Evolutionary conservation across 306 rosid genomes (phyloP).

Genomic region (Spatholobus suberectus): DNA sequence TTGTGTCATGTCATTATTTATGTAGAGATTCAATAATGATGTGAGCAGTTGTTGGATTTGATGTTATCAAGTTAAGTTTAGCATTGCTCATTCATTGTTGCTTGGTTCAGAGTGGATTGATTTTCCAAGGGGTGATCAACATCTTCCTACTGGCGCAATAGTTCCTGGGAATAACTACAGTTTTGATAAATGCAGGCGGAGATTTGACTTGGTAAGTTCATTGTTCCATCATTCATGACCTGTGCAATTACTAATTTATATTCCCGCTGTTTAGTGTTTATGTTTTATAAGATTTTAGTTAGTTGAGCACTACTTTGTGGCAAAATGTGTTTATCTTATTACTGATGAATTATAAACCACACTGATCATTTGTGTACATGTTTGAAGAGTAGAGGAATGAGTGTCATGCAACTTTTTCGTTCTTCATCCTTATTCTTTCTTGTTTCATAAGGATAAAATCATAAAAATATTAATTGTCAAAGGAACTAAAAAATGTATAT

Average conservation of each 20-base stretch:
- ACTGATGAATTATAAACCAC: constrained; percentile 31
- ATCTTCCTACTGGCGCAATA: constrained; percentile 66
- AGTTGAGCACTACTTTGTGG: constrained; percentile 16
- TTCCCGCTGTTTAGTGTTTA: background rate
- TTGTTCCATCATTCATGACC: constrained; percentile 11
- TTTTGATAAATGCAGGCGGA: constrained; percentile 94
- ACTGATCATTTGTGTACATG: constrained; percentile 15
- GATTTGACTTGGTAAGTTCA: constrained; percentile 90
- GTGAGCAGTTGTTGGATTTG: constrained; percentile 35
- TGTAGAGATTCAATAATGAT: constrained; percentile 30
- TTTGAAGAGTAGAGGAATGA: constrained; percentile 25
- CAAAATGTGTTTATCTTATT: constrained; percentile 27
- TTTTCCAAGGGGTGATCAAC: constrained; percentile 91
- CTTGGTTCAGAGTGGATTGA: constrained; percentile 91
- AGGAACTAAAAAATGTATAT: background rate
- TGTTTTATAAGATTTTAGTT: constrained; percentile 36
- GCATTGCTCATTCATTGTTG: constrained; percentile 34
- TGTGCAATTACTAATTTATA: constrained; percentile 23
- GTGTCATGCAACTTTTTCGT: background rate
- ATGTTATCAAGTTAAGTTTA: constrained; percentile 23
- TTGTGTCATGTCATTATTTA: constrained; percentile 22
- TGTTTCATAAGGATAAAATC: constrained; percentile 5
- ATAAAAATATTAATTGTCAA: background rate
- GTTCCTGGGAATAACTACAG: constrained; percentile 76
- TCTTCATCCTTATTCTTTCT: constrained; percentile 4